Evolutionary conservation across 768 basidiomycete species (phyloP).

Genomic region (Plicaturopsis crispa): DNA sequence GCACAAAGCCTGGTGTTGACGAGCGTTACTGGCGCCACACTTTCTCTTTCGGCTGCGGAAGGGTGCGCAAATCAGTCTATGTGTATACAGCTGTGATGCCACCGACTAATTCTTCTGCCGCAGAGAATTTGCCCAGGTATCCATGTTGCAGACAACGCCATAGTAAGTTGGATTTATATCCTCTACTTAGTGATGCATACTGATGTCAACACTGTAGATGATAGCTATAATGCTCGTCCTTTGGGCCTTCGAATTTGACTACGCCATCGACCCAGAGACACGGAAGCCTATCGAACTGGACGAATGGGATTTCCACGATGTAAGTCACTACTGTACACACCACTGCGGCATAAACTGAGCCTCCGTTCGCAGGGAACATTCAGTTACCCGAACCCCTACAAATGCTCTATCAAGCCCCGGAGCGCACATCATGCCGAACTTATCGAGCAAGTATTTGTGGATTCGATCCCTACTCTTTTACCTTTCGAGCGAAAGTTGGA

Average conservation of each 20-base stretch:
- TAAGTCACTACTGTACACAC: neutral
- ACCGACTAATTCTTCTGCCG: neutral
- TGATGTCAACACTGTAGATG: conserved; percentile 6
- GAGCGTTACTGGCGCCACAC: conserved; percentile 6
- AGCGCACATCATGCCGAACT: conserved; percentile 7
- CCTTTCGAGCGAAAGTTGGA: conserved; percentile 11
- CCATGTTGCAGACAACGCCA: conserved; percentile 10
- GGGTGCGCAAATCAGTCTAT: conserved; percentile 7
- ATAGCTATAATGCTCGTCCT: conserved; percentile 20
- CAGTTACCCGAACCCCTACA: conserved; percentile 10
- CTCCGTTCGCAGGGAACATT: conserved; percentile 7
- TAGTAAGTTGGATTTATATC: conserved; percentile 6
- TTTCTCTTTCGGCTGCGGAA: conserved; percentile 12
- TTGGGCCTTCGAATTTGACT: conserved; percentile 22
- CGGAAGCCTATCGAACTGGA: conserved; percentile 8
- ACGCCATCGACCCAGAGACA: conserved; percentile 2
- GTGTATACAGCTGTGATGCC: neutral
- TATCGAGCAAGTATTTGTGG: conserved; percentile 8
- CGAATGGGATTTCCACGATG: conserved; percentile 10
- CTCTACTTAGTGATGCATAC: neutral
- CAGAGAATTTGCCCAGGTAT: conserved; percentile 15
- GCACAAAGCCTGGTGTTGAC: conserved; percentile 9
- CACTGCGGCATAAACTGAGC: too few relatives aligned
- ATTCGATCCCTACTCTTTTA: conserved; percentile 9
- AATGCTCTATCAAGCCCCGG: conserved; percentile 15